phyloP scores from a whole-genome alignment of 176 grass and related monocot species.

The Carex littledalei region DNA sequence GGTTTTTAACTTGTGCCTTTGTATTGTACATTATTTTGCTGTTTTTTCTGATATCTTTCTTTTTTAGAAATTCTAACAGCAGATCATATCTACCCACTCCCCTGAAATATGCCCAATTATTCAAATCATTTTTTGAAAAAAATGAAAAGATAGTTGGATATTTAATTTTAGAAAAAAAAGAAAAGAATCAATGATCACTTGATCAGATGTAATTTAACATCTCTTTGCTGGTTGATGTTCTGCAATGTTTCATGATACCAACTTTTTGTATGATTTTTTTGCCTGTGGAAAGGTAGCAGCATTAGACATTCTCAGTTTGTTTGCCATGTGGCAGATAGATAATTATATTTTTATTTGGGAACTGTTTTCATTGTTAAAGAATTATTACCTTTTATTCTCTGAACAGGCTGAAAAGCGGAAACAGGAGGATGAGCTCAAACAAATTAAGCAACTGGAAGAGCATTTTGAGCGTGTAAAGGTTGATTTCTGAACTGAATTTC shows the following conservation, averaged over 20 bases:
- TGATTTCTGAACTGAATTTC: constrained; percentile 13
- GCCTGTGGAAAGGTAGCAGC: constrained; percentile 71
- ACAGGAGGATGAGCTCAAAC: constrained; percentile 93
- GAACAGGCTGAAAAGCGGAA: constrained; percentile 84
- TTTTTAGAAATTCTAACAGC: constrained; percentile 10
- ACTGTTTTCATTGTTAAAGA: neutral
- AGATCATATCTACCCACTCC: neutral
- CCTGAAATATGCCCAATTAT: neutral
- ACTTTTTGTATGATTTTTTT: neutral
- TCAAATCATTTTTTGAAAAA: neutral
- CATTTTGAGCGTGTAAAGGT: constrained; percentile 95
- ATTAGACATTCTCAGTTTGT: constrained; percentile 29
- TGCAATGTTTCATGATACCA: neutral
- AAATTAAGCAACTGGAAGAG: constrained; percentile 89
- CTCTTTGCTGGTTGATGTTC: neutral
- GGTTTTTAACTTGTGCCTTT: constrained; percentile 19
- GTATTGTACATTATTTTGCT: constrained; percentile 11
- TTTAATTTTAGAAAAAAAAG: neutral
- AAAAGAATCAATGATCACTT: neutral
- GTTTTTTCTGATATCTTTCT: constrained; percentile 17
- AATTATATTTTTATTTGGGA: neutral
- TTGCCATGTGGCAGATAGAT: neutral
- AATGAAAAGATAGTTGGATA: neutral
- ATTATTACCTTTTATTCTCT: neutral
- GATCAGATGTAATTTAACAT: neutral